Evolutionary conservation across 257 asterid species (phyloP).

Genomic region (Cordia subcordata): DNA sequence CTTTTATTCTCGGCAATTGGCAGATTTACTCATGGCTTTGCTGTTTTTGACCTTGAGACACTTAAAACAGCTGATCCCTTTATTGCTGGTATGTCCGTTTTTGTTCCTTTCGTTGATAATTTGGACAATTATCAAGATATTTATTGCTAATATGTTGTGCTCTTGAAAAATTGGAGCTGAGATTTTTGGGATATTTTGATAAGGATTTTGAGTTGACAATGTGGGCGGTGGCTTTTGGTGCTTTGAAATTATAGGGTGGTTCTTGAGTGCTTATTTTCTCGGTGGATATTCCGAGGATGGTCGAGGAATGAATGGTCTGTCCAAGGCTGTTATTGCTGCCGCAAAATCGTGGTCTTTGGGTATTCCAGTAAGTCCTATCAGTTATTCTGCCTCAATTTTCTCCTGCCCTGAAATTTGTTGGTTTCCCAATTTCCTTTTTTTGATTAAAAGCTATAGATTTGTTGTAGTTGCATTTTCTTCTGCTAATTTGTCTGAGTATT

Average conservation of each 20-base stretch:
- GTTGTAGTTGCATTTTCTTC: too few relatives aligned
- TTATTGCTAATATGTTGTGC: background rate
- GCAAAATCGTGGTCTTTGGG: slow-evolving; percentile 85
- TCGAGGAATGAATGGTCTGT: slow-evolving; percentile 65
- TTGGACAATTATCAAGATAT: background rate
- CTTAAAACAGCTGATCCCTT: slow-evolving; percentile 83
- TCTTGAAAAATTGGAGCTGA: background rate
- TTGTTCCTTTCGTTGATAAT: background rate
- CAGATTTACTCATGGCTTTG: slow-evolving; percentile 76
- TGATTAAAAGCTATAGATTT: background rate
- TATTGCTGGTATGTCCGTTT: slow-evolving; percentile 62
- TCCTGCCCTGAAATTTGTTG: background rate
- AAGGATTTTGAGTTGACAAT: slow-evolving; percentile 3
- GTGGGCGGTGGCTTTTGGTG: background rate
- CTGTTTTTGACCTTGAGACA: slow-evolving; percentile 69
- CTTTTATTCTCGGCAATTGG: slow-evolving; percentile 80
- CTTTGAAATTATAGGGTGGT: slow-evolving; percentile 61
- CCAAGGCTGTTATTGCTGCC: slow-evolving; percentile 62
- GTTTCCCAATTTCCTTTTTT: background rate
- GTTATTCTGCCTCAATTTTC: background rate
- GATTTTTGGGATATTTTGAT: background rate
- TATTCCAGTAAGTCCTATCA: slow-evolving; percentile 37
- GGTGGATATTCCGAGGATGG: slow-evolving; percentile 93
- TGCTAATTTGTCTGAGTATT: too few relatives aligned
- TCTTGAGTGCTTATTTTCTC: slow-evolving; percentile 87